Percentiles rank a stretch among this genome's conserved stretches.
Evolutionary conservation across 495 filamentous ascomycete species (phyloP).

Genomic region (Lepraria neglecta): DNA sequence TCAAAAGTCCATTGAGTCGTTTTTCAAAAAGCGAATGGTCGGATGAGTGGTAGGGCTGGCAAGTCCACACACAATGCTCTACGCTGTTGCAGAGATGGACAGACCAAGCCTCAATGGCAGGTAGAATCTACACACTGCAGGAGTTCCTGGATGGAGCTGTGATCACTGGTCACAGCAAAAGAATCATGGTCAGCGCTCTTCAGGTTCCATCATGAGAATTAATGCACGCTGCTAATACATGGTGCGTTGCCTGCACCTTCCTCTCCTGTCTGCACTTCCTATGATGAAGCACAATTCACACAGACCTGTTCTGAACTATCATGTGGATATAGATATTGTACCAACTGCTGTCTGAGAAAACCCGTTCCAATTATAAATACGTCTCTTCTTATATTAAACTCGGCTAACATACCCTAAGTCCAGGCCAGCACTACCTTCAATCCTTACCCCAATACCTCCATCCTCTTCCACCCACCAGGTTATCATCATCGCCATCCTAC

Average conservation of each 20-base stretch:
- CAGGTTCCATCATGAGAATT: not conserved
- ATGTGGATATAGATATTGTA: slow-evolving; percentile 43
- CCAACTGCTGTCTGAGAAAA: slow-evolving; percentile 46
- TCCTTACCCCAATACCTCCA: not conserved
- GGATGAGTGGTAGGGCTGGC: not conserved
- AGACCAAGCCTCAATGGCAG: too few species aligned
- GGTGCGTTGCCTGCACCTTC: not conserved
- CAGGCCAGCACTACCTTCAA: not conserved
- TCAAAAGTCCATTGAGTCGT: slow-evolving; percentile 69
- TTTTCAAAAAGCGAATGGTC: slow-evolving; percentile 54
- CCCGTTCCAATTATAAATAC: not conserved
- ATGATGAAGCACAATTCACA: slow-evolving; percentile 52
- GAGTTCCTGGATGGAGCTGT: not conserved
- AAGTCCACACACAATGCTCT: not conserved
- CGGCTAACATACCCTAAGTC: not conserved
- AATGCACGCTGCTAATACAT: not conserved
- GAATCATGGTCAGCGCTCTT: not conserved
- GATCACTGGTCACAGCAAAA: not conserved
- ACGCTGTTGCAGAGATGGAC: too few species aligned
- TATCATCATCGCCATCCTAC: not conserved
- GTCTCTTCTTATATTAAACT: not conserved
- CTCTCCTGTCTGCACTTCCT: slow-evolving; percentile 3
- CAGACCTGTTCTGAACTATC: slow-evolving; percentile 52
- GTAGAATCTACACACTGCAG: not conserved
- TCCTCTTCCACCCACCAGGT: not conserved